Evolutionary conservation across 2,329 filamentous ascomycete genomes (phyloP).

Genomic region (Sphaerulina populicola): DNA sequence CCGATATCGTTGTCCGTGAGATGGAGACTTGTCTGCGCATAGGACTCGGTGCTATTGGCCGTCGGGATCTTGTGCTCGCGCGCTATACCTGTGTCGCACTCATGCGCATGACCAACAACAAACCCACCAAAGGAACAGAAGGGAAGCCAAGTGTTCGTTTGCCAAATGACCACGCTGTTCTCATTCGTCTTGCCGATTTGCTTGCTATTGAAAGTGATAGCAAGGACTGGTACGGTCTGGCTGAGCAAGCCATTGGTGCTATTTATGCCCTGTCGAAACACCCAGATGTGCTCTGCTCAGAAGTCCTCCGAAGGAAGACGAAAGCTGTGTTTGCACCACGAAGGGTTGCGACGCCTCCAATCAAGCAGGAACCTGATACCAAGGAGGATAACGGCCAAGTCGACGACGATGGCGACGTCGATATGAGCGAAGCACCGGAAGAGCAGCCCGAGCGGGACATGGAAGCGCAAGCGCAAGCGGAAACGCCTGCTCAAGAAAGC

Average conservation of each 20-base stretch:
- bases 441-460: constrained; percentile 16
- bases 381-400: constrained; percentile 24
- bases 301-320: constrained; percentile 80
- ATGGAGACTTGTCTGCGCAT: constrained; percentile 91
- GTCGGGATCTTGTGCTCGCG: constrained; percentile 75
- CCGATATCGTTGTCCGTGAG: constrained; percentile 86
- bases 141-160: constrained; percentile 63
- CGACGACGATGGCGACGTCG: constrained; percentile 32
- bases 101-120: constrained; percentile 76
- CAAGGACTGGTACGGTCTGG: constrained; percentile 88
- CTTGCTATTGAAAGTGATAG: constrained; percentile 78
- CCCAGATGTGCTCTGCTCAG: constrained; percentile 84
- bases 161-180: constrained; percentile 83
- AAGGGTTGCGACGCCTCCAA: constrained; percentile 29
- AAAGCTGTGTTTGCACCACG: constrained; percentile 65
- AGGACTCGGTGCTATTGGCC: constrained; percentile 72
- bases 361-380: constrained; percentile 20
- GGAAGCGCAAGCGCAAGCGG: constrained; percentile 20
- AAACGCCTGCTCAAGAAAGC: constrained; percentile 14
- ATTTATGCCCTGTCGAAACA: constrained; percentile 93
- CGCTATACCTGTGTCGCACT: constrained; percentile 94
- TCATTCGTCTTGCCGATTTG: constrained; percentile 71
- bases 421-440: constrained; percentile 33
- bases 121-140: constrained; percentile 65
- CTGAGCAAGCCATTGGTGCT: constrained; percentile 90